Base-by-base conservation (phyloP, 2,329 filamentous ascomycete species). In the Talaromyces sp. region DNA sequence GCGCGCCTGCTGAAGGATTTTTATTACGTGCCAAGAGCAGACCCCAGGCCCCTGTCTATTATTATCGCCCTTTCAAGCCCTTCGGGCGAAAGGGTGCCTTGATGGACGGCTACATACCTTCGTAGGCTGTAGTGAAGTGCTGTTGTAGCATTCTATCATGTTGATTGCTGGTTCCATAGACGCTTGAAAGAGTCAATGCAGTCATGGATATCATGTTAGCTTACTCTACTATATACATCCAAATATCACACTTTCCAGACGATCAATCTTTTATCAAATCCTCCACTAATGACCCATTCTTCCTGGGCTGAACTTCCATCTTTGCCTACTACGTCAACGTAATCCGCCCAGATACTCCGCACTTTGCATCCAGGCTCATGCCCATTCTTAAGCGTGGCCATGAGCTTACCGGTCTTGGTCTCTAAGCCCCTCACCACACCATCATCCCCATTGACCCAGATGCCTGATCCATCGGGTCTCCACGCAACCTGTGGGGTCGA, bases 1-100 rank as follows among this genome's bases (percentile, higher is more conserved):
- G 82, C 78, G 78, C 78, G 78, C 77, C 76, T 80, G 82, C 83
- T 86, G 84, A 86, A 87, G 84, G 85, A 86, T 80, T 78, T 72
- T 76, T 75, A 47, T 49, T 78, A 77, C 83, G 82, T 86, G 85
- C 84, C 85, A 77, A 87, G 77, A 87, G 77, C 59, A 72, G 74
- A 69, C 64, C 53, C 64, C 61, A 62, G 63, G 69, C 70, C 72
- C 69, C 73, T 70, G 72, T 56, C 51, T 70, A 74, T 77, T 78
- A 78, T 75, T 78, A 79, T 75, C 75, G 75, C 74, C 70, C 67
- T 71, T 65, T 71, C 60, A 51, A 53, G 47, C 52, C 64, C 58
- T 52, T 64, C 57, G 74, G 72, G 54, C 27, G 68, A 67, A 60
- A 68, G 68, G 70, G 77, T 79, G 76, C 72, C 77, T 78, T 72